Conservation (phyloP, 257 asterid genomes). For the Hygrophila difformis region DNA sequence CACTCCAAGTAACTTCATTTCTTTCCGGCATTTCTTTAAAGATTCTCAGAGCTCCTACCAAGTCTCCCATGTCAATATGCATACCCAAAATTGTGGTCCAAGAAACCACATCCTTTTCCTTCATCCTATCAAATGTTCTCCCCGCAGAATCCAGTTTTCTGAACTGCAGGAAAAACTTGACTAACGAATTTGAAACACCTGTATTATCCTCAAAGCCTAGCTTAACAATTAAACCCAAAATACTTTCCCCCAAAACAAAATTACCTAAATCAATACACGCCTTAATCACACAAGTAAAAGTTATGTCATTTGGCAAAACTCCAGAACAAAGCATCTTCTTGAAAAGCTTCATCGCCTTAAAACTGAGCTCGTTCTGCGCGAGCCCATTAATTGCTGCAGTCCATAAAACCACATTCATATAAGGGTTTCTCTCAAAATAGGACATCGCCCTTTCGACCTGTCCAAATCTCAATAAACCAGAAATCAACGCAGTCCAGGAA, state of each 20-base stretch:
- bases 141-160: conserved; percentile 42
- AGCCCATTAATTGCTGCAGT: conserved; percentile 72
- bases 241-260: conserved; percentile 41
- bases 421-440: conserved; percentile 49
- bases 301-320: conserved; percentile 54
- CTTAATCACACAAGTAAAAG: conserved; percentile 47
- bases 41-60: conserved; percentile 47
- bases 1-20: conserved; percentile 75
- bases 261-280: conserved; percentile 59
- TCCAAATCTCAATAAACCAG: conserved; percentile 54
- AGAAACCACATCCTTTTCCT: conserved; percentile 57
- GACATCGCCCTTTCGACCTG: conserved; percentile 49
- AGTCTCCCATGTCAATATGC: conserved; percentile 45
- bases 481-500: conserved; percentile 65
- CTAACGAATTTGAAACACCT: conserved; percentile 60
- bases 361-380: conserved; percentile 45
- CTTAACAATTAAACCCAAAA: conserved; percentile 48
- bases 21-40: conserved; percentile 68
- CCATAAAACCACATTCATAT: conserved; percentile 42
- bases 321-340: conserved; percentile 42
- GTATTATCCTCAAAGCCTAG: conserved; percentile 41
- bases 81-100: conserved; percentile 67
- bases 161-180: conserved; percentile 35
- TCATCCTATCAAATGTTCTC: conserved; percentile 44
- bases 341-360: conserved; percentile 38